Base-by-base conservation (phyloP, 768 basidiomycete genomes). In the Pleurotus giganteus region DNA sequence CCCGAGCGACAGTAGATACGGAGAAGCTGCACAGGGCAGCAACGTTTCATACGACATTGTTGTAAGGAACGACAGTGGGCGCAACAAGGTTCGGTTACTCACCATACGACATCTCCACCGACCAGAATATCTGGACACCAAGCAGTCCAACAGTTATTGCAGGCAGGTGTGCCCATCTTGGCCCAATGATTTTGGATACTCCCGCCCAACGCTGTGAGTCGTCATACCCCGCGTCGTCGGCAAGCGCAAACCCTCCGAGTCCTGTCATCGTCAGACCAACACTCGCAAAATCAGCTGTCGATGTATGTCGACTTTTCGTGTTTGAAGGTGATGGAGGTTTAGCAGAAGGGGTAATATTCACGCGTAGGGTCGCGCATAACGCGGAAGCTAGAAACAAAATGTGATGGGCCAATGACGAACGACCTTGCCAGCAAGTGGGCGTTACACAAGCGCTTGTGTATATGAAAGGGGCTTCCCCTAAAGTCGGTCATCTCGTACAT, bases 101-200 rank as follows among this genome's bases (percentile, higher is more conserved):
- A 76, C 90, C 92, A 58, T 96, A 94, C 0, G 91, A 88, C 91
- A 97, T 94, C 65, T 97, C 94, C 11, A 96, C 87, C 1, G 88
- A 89, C 95, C 95, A 97, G 44, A 96, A 82, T 57, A 93, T 83
- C 66, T 92, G 90, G 0, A 95, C 85, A 4, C 94, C 94, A 2
- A 93, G 69, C 49, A 95, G 71, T 0, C 91, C 89, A 5, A 94
- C 63, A 0, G 93, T 95, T 34, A 96, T 69, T 2, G 79, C 75
- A 1, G 89, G 88, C 24, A 89, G 68, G 44, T 81, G 83, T 0
- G 79, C 65, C 84, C 85, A 91, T 57, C 63, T 59, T 0, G 92
- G 91, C 0, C 91, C 90, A 4, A 78, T 59, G 24, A 93, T 82
- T 54, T 72, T 77, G 0, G 89, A 74, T 24, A 75, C 71, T 17